Evolutionary conservation across 2,329 filamentous ascomycete genomes (phyloP), one percentile per base, ranked within the genome.

Genomic region (Thielaviopsis populi): DNA sequence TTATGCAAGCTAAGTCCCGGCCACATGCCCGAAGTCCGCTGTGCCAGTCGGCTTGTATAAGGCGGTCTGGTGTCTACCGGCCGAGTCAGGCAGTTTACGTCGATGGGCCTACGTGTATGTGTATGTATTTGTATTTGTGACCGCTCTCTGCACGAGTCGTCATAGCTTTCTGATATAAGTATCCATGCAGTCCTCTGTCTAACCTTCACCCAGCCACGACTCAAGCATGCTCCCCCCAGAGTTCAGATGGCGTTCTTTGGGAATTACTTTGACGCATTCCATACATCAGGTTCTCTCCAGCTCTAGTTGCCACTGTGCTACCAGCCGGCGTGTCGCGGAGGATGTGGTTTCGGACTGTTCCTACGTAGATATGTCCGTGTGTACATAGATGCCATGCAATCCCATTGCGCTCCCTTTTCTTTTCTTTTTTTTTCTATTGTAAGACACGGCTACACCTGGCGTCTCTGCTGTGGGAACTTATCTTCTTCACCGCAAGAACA

Each of bases 401-500:
- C 43, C 22, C 43, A 1, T 10, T n/a, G 19, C 22, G n/a, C 11
- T 48, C n/a, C 22, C 22, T 19, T 48, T 22, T 48, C n/a, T 19
- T 48, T 22, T 48, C 22, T 46, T 46, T 13, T 10, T 48, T 48
- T 48, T 46, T 13, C 3, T 48, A 10, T 48, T 10, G 8, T 24
- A 19, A 48, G 43, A 48, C 43, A 48, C 3, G 43, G 19, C n/a
- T 24, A 54, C 50, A 54, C 4, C 11, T 43, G 41, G 41, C 41
- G 8, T 43, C 41, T 15, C 50, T 30, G 30, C 17, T 8, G 50
- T 54, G 30, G 50, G 24, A 10, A 30, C 50, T 11, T 19, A 10
- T 54, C 22, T 30, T 54, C 50, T 30, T 54, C 50, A 54, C 50
- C 50, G 50, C 50, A 54, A 54, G 50, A 54, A 54, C 50, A 54